A percentile compares a stretch with the other conserved stretches of the same genome.
phyloP scores from a whole-genome alignment of 345 rosid species.

The Melaleuca quinquenervia region DNA sequence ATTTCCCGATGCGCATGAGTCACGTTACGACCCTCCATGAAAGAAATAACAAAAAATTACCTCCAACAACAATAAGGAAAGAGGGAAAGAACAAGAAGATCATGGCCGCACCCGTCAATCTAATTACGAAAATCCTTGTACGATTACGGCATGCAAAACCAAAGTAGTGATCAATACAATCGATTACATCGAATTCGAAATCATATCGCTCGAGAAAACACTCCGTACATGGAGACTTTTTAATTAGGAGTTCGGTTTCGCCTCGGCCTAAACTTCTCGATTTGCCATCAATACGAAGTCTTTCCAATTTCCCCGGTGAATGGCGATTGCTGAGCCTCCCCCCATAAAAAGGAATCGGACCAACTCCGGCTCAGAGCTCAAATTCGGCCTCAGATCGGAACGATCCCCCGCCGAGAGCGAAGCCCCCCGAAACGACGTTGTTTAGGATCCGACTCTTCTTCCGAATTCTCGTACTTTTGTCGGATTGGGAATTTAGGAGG shows the following conservation, averaged over 20 bases:
- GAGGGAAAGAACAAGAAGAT: too few species aligned
- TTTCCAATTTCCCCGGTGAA: background rate
- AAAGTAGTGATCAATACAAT: too few species aligned
- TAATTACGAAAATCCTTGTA: background rate
- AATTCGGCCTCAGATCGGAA: background rate
- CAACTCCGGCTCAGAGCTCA: background rate
- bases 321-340: background rate
- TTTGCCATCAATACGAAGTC: background rate
- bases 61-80: too few species aligned
- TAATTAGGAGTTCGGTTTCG: background rate
- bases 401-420: background rate
- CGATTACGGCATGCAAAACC: background rate
- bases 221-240: background rate
- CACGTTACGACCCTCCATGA: background rate
- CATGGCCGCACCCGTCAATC: accelerated
- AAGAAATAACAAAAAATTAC: background rate
- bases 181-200: too few species aligned
- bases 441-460: background rate
- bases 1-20: background rate
- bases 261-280: background rate
- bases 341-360: background rate
- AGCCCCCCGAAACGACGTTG: background rate
- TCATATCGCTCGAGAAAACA: background rate
- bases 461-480: background rate
- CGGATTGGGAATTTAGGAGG: background rate